phyloP scores from a whole-genome alignment of 2,329 filamentous ascomycete genomes.

The Chaetomiaceae sp. region DNA sequence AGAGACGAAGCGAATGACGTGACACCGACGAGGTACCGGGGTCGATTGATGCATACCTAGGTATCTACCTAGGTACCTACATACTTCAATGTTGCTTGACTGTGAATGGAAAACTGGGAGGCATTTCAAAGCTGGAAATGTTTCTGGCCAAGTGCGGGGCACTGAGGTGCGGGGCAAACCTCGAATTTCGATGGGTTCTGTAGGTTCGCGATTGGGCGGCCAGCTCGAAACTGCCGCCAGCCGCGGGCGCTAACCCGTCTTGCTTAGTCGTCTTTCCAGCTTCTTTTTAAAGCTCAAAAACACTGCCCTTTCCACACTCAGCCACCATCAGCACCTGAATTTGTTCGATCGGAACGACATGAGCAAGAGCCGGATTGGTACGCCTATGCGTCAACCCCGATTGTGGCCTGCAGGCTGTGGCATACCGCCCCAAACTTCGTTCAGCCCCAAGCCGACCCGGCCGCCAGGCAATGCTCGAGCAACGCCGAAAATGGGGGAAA shows the following conservation, averaged over 20 bases:
- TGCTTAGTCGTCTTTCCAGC: neutral
- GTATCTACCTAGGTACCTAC: no score
- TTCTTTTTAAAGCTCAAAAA: constrained; percentile 6
- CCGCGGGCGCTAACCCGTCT: constrained; percentile 13
- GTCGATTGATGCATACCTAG: no score
- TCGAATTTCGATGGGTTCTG: no score
- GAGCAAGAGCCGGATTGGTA: neutral
- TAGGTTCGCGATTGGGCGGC: neutral
- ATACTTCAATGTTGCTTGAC: no score
- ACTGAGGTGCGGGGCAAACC: neutral
- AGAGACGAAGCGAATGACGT: no score
- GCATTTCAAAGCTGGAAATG: no score
- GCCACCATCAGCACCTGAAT: constrained; percentile 2
- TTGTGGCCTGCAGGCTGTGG: neutral
- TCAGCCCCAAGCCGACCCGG: neutral
- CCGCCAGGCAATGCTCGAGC: neutral
- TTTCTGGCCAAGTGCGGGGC: neutral
- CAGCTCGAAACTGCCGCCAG: constrained; percentile 11
- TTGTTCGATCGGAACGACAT: neutral
- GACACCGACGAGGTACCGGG: no score
- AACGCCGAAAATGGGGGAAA: no score
- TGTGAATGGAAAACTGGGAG: no score
- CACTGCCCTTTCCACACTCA: neutral
- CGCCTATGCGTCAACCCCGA: neutral
- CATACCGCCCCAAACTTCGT: neutral